phyloP scores from a whole-genome alignment of 1,284 basidiomycete genomes.

The Ustilago xerochloae region DNA sequence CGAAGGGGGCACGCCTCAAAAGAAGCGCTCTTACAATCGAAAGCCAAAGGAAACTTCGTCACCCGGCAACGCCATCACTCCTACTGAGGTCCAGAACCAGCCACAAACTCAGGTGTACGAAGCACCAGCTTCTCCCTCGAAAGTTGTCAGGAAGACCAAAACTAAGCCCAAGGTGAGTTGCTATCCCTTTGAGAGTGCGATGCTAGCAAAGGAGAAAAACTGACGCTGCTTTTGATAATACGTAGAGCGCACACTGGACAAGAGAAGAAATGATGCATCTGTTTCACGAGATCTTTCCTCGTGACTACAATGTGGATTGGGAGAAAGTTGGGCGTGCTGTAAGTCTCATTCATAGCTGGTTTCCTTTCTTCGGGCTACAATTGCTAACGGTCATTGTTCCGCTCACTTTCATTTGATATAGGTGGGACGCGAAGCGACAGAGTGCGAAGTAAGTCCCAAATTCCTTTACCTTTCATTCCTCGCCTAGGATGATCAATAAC shows the following conservation, averaged over 20 bases:
- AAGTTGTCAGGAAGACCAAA: not conserved
- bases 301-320: slow-evolving; percentile 8
- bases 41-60: not conserved
- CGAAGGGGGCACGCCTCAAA: slow-evolving; percentile 3
- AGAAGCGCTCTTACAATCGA: slow-evolving; percentile 12
- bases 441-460: slow-evolving; percentile 30
- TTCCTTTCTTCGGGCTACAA: not conserved
- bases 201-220: not conserved
- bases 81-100: not conserved
- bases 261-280: slow-evolving; percentile 24
- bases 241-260: not conserved
- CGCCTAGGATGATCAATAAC: not conserved
- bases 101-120: not conserved
- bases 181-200: too few relatives aligned
- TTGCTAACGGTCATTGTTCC: not conserved
- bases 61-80: not conserved
- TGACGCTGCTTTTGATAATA: not conserved
- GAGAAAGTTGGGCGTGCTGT: slow-evolving; percentile 10
- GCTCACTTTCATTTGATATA: not conserved
- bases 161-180: slow-evolving; percentile 2
- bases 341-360: not conserved
- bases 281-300: slow-evolving; percentile 16
- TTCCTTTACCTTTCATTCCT: not conserved
- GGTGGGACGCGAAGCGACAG: slow-evolving; percentile 17
- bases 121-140: not conserved